These are phyloP conservation scores for Penicillium argentinense DNA, from an alignment of 495 filamentous ascomycete genomes.

Conservation along the genomic window DNA sequence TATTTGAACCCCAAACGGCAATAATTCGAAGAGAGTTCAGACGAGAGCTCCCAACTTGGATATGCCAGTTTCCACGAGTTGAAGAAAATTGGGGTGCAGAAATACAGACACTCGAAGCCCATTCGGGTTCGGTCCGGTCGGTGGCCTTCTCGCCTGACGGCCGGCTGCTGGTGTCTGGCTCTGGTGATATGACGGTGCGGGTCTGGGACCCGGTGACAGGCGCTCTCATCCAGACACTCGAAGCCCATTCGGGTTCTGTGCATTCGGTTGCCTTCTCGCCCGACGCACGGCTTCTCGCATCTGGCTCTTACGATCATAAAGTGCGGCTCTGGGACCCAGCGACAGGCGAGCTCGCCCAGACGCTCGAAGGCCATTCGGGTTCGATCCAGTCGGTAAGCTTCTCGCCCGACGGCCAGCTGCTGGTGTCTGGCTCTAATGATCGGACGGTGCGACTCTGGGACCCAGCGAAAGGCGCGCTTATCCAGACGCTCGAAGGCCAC, in stretches of 20 bases:
- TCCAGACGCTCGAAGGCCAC: constrained; percentile 12
- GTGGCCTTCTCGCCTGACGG: constrained; percentile 6
- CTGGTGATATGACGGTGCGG: neutral
- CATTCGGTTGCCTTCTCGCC: constrained; percentile 21
- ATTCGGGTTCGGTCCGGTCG: no score
- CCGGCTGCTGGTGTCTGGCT: constrained; percentile 10
- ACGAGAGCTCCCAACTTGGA: no score
- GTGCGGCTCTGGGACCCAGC: constrained; percentile 30
- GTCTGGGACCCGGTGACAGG: constrained; percentile 1
- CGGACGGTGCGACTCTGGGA: constrained; percentile 3
- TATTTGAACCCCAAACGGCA: no score
- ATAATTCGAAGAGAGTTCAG: no score
- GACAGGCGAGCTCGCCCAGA: neutral
- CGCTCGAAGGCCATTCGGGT: constrained; percentile 1
- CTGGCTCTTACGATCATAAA: constrained; percentile 12
- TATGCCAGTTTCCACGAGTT: no score
- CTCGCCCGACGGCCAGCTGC: constrained; percentile 6
- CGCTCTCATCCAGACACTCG: neutral
- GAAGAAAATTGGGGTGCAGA: no score
- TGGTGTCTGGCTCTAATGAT: constrained; percentile 7
- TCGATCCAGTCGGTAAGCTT: constrained; percentile 1
- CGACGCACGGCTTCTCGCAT: constrained; percentile 14
- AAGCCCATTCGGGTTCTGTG: constrained; percentile 16
- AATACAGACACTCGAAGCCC: neutral
- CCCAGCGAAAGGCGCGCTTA: neutral